These are phyloP conservation scores for Solanum clarkiae DNA, from an alignment of 257 asterid genomes.

Conservation along the genomic window DNA sequence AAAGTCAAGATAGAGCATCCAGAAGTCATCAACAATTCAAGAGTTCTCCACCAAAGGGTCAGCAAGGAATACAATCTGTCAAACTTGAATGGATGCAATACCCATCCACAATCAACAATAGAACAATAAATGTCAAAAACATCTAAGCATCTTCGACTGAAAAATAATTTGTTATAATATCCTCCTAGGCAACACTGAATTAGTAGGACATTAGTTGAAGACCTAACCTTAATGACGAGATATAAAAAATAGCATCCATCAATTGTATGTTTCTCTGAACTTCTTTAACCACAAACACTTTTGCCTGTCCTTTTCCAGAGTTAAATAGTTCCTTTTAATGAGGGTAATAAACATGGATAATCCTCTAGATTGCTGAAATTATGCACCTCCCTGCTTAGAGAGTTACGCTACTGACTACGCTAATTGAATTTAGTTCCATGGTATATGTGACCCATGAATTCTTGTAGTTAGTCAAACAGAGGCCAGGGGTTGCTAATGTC, in stretches of 20 bases:
- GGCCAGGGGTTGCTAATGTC: not conserved
- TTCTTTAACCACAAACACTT: not conserved
- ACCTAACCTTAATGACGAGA: not conserved
- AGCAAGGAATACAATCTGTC: not conserved
- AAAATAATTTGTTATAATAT: not conserved
- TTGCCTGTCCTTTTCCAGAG: not conserved
- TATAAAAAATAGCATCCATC: not conserved
- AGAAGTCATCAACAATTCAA: not conserved
- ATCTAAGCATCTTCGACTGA: not conserved
- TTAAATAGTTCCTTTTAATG: not conserved
- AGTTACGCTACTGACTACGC: not conserved
- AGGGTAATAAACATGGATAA: not conserved
- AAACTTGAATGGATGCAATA: not conserved
- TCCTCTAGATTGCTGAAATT: not conserved
- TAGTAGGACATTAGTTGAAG: not conserved
- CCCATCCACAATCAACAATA: not conserved
- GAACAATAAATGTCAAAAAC: not conserved
- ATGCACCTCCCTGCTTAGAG: not conserved
- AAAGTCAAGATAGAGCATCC: not conserved
- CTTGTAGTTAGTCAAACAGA: not conserved
- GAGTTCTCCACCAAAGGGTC: not conserved
- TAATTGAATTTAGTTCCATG: not conserved
- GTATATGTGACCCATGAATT: not conserved
- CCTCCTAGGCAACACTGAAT: not conserved
- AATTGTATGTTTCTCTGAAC: not conserved